phyloP scores from a whole-genome alignment of 2,329 filamentous ascomycete species.

The Fusarium sp. region DNA sequence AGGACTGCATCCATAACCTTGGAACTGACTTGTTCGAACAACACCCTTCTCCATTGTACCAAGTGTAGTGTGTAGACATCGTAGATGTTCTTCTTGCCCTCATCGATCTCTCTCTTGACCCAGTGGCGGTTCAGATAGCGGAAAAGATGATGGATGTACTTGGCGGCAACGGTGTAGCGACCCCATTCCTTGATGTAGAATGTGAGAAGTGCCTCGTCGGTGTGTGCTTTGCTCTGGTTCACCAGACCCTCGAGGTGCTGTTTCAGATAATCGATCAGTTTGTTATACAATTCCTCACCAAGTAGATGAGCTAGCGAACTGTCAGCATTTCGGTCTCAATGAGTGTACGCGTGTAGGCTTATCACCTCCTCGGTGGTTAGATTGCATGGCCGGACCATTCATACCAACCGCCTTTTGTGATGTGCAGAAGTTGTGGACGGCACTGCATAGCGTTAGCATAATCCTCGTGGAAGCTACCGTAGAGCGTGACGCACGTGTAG shows the following conservation, averaged over 20 bases:
- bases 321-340: slow-evolving; percentile 23
- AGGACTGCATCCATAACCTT: slow-evolving; percentile 97
- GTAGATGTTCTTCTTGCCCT: slow-evolving; percentile 98
- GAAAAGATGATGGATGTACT: slow-evolving; percentile 98
- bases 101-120: slow-evolving; percentile 99
- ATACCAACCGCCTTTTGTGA: slow-evolving; percentile 91
- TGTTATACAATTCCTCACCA: slow-evolving; percentile 94
- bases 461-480: not conserved
- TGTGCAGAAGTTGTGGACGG: slow-evolving; percentile 99
- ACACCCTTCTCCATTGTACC: slow-evolving; percentile 92
- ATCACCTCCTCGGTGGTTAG: slow-evolving; percentile 71
- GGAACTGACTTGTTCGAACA: slow-evolving; percentile 84
- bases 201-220: slow-evolving; percentile 87
- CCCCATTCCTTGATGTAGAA: slow-evolving; percentile 99
- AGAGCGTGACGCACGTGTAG: slow-evolving; percentile 75
- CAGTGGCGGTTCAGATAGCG: slow-evolving; percentile 96
- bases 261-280: slow-evolving; percentile 87
- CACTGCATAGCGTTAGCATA: slow-evolving; percentile 64
- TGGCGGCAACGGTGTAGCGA: slow-evolving; percentile 93
- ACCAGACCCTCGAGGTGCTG: slow-evolving; percentile 80
- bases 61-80: slow-evolving; percentile 98
- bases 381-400: slow-evolving; percentile 54
- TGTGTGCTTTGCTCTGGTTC: slow-evolving; percentile 79
- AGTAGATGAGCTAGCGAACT: slow-evolving; percentile 80
- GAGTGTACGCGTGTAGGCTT: not conserved